These are phyloP conservation scores for Saccharomycopsis olivae DNA, from an alignment of 805 yeast species.

Conservation along the genomic window DNA sequence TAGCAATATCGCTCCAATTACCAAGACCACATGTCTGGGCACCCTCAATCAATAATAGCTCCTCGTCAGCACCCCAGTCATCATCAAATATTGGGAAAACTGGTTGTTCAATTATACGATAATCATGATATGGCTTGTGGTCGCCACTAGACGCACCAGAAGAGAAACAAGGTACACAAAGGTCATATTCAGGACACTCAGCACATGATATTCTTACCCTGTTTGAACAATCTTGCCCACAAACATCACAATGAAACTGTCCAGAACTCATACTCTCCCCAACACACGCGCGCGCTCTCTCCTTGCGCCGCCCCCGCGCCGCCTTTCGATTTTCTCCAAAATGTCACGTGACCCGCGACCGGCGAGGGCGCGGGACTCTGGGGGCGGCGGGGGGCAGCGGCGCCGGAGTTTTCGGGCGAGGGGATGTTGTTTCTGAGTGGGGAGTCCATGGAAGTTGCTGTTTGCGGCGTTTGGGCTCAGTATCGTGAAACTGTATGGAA, in stretches of 20 bases:
- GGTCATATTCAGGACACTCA: slow-evolving; percentile 82
- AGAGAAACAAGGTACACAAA: slow-evolving; percentile 97
- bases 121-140: slow-evolving; percentile 93
- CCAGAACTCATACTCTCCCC: slow-evolving; percentile 23
- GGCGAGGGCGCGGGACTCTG: not conserved
- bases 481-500: too few relatives aligned
- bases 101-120: slow-evolving; percentile 85
- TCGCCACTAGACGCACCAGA: slow-evolving; percentile 69
- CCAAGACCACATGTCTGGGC: slow-evolving; percentile 89
- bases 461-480: too few relatives aligned
- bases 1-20: slow-evolving; percentile 97
- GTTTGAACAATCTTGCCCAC: slow-evolving; percentile 92
- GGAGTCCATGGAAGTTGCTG: not conserved
- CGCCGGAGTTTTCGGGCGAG: not conserved
- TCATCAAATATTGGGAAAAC: slow-evolving; percentile 83
- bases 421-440: not conserved
- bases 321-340: not conserved
- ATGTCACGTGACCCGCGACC: not conserved
- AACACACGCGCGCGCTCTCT: not conserved
- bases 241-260: slow-evolving; percentile 85
- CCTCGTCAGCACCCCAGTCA: slow-evolving; percentile 99
- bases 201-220: slow-evolving; percentile 89
- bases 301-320: too few relatives aligned
- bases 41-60: slow-evolving; percentile 77
- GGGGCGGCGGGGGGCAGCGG: not conserved